Base-by-base conservation (phyloP, 495 filamentous ascomycete genomes). In the Neurospora sp. region DNA sequence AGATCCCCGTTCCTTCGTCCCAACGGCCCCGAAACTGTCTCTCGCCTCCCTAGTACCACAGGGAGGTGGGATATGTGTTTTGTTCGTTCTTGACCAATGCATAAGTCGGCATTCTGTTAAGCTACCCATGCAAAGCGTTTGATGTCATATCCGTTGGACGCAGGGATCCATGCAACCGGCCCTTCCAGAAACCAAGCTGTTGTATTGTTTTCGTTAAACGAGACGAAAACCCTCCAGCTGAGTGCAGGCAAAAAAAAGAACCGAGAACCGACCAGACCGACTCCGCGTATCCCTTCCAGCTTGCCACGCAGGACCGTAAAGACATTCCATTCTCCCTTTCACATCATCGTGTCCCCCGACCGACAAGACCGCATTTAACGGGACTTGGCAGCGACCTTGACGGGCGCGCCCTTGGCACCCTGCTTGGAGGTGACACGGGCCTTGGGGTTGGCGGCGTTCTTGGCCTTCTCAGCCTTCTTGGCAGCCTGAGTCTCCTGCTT, bases 401-500 rank as follows among this genome's bases (percentile, higher is more conserved):
- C 84, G 77, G 90, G 89, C 79, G 94, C 90, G 78, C 96, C 96
- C 90, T 96, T 97, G 40, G 93, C 93, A 77, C 94, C 94, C 90
- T 97, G 94, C 92, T 99, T 99, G 88, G 93, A 92, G 83, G 90
- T 88, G 84, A 97, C 92, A 82, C 91, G 88, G 81, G 88, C 85
- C 40, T 54, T 40, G 74, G 87, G 86, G 86, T 93, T 88, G 74
- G 91, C 89, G 75, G 94, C 96, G 78, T 76, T 88, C 93, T 98
- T 99, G 77, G 96, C 96, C 93, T 99, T 99, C 86, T 98, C 96
- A 59, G 92, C 90, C 93, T 98, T 98, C 93, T 99, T 99, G 84
- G 90, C 90, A 84, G 88, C 91, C 85, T 92, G 89, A 70, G 90
- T 88, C 73, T 89, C 93, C 75, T 90, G 86, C 87, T 95, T 96